Conservation (phyloP, 1,139 yeast genomes). For the Lodderomyces pseudojiufengensis region DNA sequence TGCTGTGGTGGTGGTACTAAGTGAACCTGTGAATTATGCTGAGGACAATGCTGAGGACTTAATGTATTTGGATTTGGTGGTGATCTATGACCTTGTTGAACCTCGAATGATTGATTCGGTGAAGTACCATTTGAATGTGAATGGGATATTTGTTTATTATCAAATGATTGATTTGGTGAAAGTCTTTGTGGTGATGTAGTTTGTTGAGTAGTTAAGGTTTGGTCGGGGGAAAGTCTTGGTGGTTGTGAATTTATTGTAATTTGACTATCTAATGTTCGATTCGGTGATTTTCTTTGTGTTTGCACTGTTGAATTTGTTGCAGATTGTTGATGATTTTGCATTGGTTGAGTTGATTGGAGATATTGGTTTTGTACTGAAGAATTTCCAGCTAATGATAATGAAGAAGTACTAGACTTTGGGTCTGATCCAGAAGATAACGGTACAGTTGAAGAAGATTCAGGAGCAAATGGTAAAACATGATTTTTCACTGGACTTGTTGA, state of each 20-base stretch:
- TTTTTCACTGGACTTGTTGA: constrained; percentile 1
- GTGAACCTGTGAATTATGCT: constrained; percentile 2
- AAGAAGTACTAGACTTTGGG: too few relatives aligned
- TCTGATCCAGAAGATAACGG: too few relatives aligned
- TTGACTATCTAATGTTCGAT: too few relatives aligned
- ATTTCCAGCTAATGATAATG: too few relatives aligned
- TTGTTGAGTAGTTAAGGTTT: not conserved
- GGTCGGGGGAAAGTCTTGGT: constrained; percentile 1
- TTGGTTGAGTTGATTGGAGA: constrained; percentile 3
- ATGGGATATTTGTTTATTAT: too few relatives aligned
- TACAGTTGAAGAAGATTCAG: too few relatives aligned
- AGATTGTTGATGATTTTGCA: constrained; percentile 3
- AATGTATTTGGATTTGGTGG: too few relatives aligned
- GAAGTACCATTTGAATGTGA: too few relatives aligned
- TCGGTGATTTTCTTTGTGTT: too few relatives aligned
- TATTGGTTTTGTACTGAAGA: too few relatives aligned
- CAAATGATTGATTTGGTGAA: constrained; percentile 3
- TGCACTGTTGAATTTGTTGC: not conserved
- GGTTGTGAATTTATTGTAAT: constrained; percentile 4
- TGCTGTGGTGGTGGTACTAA: constrained; percentile 8
- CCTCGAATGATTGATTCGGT: too few relatives aligned
- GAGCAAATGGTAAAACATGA: not conserved
- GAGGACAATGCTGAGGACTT: not conserved
- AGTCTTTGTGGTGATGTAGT: not conserved
- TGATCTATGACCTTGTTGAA: not conserved